Percentiles rank a stretch among this genome's conserved stretches.
These are phyloP conservation scores for Fusarium cicatricum DNA, from an alignment of 2,329 filamentous ascomycete species.

Conservation along the genomic window DNA sequence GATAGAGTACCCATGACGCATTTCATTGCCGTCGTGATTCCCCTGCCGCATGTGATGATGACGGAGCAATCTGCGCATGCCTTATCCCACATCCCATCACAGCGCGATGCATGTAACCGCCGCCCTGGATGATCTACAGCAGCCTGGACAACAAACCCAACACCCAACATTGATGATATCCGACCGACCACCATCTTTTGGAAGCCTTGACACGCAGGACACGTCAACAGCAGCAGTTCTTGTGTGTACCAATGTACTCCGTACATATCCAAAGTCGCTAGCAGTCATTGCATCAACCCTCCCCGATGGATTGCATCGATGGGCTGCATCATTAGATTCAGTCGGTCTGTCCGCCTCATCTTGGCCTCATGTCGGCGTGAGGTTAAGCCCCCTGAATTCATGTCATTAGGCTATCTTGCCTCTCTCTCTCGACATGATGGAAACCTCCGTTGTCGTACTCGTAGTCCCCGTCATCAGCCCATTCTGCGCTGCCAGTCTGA, in stretches of 20 bases:
- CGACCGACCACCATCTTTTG: background rate
- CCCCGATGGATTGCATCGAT: constrained; percentile 13
- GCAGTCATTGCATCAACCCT: constrained; percentile 9
- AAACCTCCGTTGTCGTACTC: background rate
- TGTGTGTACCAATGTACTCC: too few species aligned
- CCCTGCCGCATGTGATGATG: constrained; percentile 12
- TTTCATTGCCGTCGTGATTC: background rate
- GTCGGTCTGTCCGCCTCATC: constrained; percentile 19
- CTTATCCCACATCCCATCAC: constrained; percentile 30
- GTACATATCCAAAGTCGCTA: constrained; percentile 2
- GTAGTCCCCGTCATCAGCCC: constrained; percentile 19
- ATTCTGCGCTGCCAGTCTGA: constrained; percentile 12
- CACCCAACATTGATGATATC: constrained; percentile 8
- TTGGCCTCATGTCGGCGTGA: constrained; percentile 7
- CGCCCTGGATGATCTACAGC: constrained; percentile 25
- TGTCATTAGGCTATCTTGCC: too few species aligned
- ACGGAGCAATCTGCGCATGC: constrained; percentile 20
- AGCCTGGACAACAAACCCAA: constrained; percentile 13
- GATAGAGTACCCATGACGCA: constrained; percentile 11
- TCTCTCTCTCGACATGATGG: background rate
- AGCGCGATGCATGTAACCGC: constrained; percentile 25
- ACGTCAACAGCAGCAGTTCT: constrained; percentile 5
- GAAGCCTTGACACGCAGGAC: constrained; percentile 16
- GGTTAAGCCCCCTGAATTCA: background rate
- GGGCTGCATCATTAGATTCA: constrained; percentile 15